phyloP scores from a whole-genome alignment of 768 basidiomycete genomes.

The Favolaschia claudopus region DNA sequence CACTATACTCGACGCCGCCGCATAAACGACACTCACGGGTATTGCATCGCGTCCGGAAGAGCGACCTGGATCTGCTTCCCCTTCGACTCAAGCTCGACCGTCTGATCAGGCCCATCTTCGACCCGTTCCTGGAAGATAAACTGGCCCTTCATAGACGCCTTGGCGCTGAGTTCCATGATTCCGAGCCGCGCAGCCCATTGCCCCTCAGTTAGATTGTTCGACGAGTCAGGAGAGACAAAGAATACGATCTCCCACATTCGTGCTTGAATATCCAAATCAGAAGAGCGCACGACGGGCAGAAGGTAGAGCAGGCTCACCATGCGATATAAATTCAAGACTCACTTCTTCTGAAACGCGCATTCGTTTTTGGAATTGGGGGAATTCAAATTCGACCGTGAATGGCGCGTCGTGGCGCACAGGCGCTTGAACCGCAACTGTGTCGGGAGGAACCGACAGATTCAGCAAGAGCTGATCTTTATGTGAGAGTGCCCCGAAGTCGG shows the following conservation, averaged over 20 bases:
- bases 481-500: constrained; percentile 39
- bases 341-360: constrained; percentile 53
- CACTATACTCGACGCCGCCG: background rate
- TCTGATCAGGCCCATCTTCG: background rate
- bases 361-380: constrained; percentile 56
- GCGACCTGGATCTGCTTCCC: constrained; percentile 13
- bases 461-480: constrained; percentile 22
- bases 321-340: constrained; percentile 55
- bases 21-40: constrained; percentile 22
- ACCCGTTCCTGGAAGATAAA: constrained; percentile 2
- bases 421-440: constrained; percentile 42
- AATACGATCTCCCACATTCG: constrained; percentile 47
- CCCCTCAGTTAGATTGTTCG: background rate
- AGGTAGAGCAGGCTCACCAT: constrained; percentile 42
- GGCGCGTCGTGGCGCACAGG: constrained; percentile 39
- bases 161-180: constrained; percentile 14
- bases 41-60: constrained; percentile 22
- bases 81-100: constrained; percentile 1
- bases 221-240: constrained; percentile 20
- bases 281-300: background rate
- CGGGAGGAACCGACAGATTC: constrained; percentile 35
- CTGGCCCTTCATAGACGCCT: background rate
- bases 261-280: constrained; percentile 29
- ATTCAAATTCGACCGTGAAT: constrained; percentile 47
- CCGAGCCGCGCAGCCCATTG: constrained; percentile 21